These are phyloP conservation scores for Marvania coccoides DNA, from an alignment of 139 green algal species.

Conservation along the genomic window DNA sequence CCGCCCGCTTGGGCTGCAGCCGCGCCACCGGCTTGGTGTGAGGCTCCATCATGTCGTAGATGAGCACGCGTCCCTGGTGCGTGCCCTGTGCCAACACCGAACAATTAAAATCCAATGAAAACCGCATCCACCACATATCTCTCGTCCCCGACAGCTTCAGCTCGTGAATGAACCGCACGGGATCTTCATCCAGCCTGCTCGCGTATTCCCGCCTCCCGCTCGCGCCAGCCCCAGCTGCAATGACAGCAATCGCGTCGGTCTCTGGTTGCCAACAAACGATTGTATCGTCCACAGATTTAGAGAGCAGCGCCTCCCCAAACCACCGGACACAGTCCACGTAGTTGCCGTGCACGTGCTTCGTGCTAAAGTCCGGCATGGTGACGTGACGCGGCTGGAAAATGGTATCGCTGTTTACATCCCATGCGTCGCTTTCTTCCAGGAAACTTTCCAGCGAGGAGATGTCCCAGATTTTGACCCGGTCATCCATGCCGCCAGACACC, in stretches of 20 bases:
- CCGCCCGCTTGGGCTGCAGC: slow-evolving; percentile 1
- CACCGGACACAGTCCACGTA: slow-evolving; percentile 82
- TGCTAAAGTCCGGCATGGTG: slow-evolving; percentile 19
- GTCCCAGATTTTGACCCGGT: slow-evolving; percentile 63
- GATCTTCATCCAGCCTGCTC: background rate
- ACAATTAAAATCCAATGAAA: slow-evolving; percentile 38
- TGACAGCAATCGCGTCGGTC: background rate
- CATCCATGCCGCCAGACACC: slow-evolving; percentile 57
- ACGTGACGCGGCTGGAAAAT: slow-evolving; percentile 22
- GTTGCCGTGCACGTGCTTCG: slow-evolving; percentile 53
- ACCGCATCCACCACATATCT: slow-evolving; percentile 68
- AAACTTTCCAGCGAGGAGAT: slow-evolving; percentile 4
- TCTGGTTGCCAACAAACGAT: slow-evolving; percentile 39
- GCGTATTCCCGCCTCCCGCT: background rate
- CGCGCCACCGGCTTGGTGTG: slow-evolving; percentile 1
- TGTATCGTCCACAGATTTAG: slow-evolving; percentile 55
- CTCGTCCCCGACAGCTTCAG: slow-evolving; percentile 33
- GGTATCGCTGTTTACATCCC: background rate
- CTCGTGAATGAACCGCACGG: slow-evolving; percentile 28
- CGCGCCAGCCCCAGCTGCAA: background rate
- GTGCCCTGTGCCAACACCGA: slow-evolving; percentile 53
- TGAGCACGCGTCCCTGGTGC: slow-evolving; percentile 25
- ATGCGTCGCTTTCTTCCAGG: slow-evolving; percentile 16
- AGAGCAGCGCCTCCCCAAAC: slow-evolving; percentile 63
- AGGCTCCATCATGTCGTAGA: slow-evolving; percentile 31